Percentiles rank a stretch among this genome's conserved stretches.
Conservation (phyloP, 495 filamentous ascomycete genomes). For the Talaromyces ruber region DNA sequence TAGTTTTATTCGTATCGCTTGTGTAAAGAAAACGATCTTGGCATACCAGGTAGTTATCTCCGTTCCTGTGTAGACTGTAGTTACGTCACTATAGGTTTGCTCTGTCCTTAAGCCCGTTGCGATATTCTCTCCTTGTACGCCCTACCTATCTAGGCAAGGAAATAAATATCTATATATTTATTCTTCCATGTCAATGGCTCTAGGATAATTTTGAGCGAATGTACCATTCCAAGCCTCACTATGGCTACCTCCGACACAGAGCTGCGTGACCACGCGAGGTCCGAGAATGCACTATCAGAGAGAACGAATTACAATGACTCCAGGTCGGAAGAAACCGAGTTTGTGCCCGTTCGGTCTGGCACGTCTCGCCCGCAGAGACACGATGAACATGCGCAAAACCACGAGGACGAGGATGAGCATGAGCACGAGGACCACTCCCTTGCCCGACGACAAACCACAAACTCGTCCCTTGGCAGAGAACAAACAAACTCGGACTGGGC, state of each 20-base stretch:
- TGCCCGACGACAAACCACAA: slow-evolving; percentile 10
- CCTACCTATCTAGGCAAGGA: too few relatives aligned
- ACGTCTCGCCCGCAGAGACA: not conserved
- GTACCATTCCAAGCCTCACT: too few relatives aligned
- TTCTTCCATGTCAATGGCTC: not conserved
- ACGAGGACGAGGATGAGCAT: not conserved
- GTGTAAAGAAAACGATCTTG: too few relatives aligned
- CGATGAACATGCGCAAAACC: too few relatives aligned
- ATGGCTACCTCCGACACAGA: not conserved
- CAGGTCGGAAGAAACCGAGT: not conserved
- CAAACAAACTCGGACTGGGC: slow-evolving; percentile 42
- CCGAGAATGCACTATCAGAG: not conserved
- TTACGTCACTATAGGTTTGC: not conserved
- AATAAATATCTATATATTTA: not conserved
- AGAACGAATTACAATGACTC: not conserved
- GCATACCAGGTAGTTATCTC: too few relatives aligned
- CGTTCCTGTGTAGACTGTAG: not conserved
- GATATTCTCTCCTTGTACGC: not conserved
- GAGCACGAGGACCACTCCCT: slow-evolving; percentile 5
- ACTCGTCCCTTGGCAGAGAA: slow-evolving; percentile 17
- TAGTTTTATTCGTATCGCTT: not conserved
- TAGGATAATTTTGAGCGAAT: too few relatives aligned
- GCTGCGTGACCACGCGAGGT: not conserved
- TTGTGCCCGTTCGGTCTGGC: not conserved
- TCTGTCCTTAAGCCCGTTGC: not conserved